Evolutionary conservation across 768 basidiomycete genomes (phyloP).

Genomic region (Leccinum barrowsii): DNA sequence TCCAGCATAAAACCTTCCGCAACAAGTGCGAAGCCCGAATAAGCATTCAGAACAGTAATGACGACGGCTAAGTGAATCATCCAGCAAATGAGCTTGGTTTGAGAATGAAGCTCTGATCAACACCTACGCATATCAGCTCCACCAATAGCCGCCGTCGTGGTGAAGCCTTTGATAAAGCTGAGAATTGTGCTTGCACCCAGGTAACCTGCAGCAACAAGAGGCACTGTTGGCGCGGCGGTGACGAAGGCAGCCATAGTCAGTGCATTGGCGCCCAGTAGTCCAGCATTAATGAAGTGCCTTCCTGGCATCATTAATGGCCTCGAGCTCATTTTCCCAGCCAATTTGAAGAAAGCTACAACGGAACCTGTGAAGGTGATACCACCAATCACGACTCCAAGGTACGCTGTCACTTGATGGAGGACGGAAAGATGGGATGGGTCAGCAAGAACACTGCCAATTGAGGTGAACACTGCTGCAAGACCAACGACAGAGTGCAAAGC

Average conservation of each 20-base stretch:
- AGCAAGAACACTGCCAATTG: slow-evolving; percentile 75
- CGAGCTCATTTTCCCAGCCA: slow-evolving; percentile 79
- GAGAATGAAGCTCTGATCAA: not conserved
- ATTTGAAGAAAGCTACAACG: slow-evolving; percentile 84
- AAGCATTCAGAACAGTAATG: slow-evolving; percentile 87
- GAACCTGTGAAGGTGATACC: slow-evolving; percentile 90
- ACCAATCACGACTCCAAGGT: slow-evolving; percentile 82
- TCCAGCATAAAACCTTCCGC: slow-evolving; percentile 93
- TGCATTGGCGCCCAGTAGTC: slow-evolving; percentile 69
- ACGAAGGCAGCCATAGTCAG: slow-evolving; percentile 78
- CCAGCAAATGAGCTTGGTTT: slow-evolving; percentile 3
- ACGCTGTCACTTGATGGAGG: slow-evolving; percentile 80
- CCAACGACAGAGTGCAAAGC: slow-evolving; percentile 88
- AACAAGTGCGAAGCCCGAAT: slow-evolving; percentile 87
- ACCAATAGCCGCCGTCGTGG: slow-evolving; percentile 88
- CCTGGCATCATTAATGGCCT: slow-evolving; percentile 70
- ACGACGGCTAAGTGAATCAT: slow-evolving; percentile 60
- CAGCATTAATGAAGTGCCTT: slow-evolving; percentile 70
- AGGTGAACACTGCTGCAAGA: slow-evolving; percentile 84
- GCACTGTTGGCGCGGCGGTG: slow-evolving; percentile 62
- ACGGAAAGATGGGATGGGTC: slow-evolving; percentile 65
- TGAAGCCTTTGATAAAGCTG: slow-evolving; percentile 83
- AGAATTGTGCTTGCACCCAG: slow-evolving; percentile 68
- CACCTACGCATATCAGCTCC: slow-evolving; percentile 89
- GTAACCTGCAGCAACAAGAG: slow-evolving; percentile 74